Evolutionary conservation across 2,329 filamentous ascomycete genomes (phyloP), one percentile per base, ranked within the genome.

Genomic region (Arthrobotrys conoides): DNA sequence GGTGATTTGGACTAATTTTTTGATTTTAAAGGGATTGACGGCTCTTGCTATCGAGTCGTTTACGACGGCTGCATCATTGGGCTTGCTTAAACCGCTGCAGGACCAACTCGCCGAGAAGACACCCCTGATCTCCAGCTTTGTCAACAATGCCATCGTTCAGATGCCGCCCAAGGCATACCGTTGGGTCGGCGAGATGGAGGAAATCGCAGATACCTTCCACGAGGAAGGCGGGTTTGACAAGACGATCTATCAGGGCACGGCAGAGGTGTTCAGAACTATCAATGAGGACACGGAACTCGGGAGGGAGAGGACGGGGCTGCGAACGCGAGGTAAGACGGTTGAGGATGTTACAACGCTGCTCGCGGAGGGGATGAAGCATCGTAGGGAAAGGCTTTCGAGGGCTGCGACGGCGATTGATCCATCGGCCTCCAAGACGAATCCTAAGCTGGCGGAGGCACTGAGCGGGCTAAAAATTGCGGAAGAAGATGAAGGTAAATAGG

Each of bases 101-200:
- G 83, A 83, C 9, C 88, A 92, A 80, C 83, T 93, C 68, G 84
- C 85, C 12, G 83, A 84, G 9, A 85, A 87, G 72, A 85, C 86
- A 61, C 89, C 91, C 0, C 83, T 82, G 1, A 84, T 86, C 41
- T 85, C 86, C 14, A 83, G 84, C 27, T 82, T 84, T 63, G 88
- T 87, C 0, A 87, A 89, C 81, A 85, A 83, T 36, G 85, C 87
- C 1, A 85, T 92, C 8, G 85, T 88, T 3, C 85, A 84, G 14
- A 92, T 93, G 88, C 87, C 91, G 24, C 89, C 90, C 6, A 94
- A 94, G 84, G 92, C 92, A 18, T 93, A 93, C 83, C 86, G 92
- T 10, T 94, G 92, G 91, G 90, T 93, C 0, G 86, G 87, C 38
- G 92, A 94, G 86, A 93, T 94, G 92, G 87, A 90, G 81, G 90